phyloP scores from a whole-genome alignment of 257 asterid species.

The Fraxinus excelsior region DNA sequence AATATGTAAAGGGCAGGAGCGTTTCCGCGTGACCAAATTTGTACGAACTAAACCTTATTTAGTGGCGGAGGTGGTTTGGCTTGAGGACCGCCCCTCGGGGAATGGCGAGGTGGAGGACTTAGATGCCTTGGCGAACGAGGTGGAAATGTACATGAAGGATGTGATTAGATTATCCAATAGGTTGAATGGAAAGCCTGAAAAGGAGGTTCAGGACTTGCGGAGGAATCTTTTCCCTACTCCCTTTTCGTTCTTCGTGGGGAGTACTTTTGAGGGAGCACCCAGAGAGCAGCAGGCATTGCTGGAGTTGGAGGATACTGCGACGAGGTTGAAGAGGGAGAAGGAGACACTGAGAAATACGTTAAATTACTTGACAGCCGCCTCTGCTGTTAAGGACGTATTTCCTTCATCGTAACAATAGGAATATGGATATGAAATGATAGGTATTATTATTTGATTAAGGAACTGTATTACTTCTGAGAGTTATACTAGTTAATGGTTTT shows the following conservation, averaged over 20 bases:
- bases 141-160: slow-evolving; percentile 80
- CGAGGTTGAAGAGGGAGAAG: slow-evolving; percentile 89
- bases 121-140: slow-evolving; percentile 67
- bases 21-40: slow-evolving; percentile 73
- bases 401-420: slow-evolving; percentile 56
- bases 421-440: slow-evolving; percentile 15
- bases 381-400: slow-evolving; percentile 95
- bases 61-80: slow-evolving; percentile 94
- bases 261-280: slow-evolving; percentile 95
- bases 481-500: slow-evolving; percentile 24
- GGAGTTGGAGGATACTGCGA: slow-evolving; percentile 86
- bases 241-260: slow-evolving; percentile 89
- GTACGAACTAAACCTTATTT: slow-evolving; percentile 83
- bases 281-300: slow-evolving; percentile 96
- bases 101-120: slow-evolving; percentile 68
- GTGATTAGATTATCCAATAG: slow-evolving; percentile 87
- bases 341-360: slow-evolving; percentile 91
- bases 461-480: slow-evolving; percentile 26
- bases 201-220: slow-evolving; percentile 76
- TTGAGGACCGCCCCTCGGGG: slow-evolving; percentile 88
- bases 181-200: slow-evolving; percentile 81
- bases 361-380: slow-evolving; percentile 90
- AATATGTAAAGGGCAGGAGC: slow-evolving; percentile 92
- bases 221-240: slow-evolving; percentile 94
- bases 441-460: slow-evolving; percentile 17